Percentiles rank a stretch among this genome's conserved stretches.
These are phyloP conservation scores for Paradendryphiella salina DNA, from an alignment of 2,329 filamentous ascomycete species.

Conservation along the genomic window DNA sequence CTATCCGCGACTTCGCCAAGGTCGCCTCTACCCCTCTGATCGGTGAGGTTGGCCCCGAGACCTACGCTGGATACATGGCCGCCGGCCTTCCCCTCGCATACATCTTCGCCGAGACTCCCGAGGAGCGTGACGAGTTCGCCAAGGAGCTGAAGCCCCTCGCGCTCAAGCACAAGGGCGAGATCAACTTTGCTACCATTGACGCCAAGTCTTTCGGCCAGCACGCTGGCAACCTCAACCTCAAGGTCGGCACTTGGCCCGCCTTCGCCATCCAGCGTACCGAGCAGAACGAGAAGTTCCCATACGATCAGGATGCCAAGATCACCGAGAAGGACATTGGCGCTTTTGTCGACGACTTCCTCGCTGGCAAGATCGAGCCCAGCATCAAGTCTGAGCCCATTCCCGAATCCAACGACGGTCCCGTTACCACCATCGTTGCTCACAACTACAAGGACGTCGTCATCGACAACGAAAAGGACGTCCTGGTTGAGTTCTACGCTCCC, in stretches of 20 bases:
- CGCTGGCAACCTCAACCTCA: conserved; percentile 94
- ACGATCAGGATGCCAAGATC: conserved; percentile 79
- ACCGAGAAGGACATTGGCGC: conserved; percentile 71
- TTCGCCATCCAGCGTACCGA: conserved; percentile 95
- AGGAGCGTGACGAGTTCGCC: conserved; percentile 82
- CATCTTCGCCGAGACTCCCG: conserved; percentile 90
- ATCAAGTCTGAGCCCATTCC: conserved; percentile 98
- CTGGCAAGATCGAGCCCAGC: conserved; percentile 89
- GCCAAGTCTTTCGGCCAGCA: conserved; percentile 93
- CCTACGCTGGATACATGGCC: conserved; percentile 92
- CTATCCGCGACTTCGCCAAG: conserved; percentile 82
- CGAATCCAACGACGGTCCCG: conserved; percentile 87
- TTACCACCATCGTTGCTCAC: conserved; percentile 87
- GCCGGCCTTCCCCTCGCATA: conserved; percentile 91
- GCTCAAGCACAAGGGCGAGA: conserved; percentile 85
- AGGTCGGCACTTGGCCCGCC: conserved; percentile 90
- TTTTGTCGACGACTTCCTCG: conserved; percentile 83
- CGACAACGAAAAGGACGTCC: conserved; percentile 92
- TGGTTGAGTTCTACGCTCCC: conserved; percentile 97
- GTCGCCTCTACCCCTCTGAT: conserved; percentile 84
- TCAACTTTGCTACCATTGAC: conserved; percentile 99
- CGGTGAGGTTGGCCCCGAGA: conserved; percentile 95
- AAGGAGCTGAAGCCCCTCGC: conserved; percentile 82
- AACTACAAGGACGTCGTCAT: conserved; percentile 91
- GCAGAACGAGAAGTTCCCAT: conserved; percentile 98